phyloP scores from a whole-genome alignment of 2,329 filamentous ascomycete species.

The Fusarium siculi region DNA sequence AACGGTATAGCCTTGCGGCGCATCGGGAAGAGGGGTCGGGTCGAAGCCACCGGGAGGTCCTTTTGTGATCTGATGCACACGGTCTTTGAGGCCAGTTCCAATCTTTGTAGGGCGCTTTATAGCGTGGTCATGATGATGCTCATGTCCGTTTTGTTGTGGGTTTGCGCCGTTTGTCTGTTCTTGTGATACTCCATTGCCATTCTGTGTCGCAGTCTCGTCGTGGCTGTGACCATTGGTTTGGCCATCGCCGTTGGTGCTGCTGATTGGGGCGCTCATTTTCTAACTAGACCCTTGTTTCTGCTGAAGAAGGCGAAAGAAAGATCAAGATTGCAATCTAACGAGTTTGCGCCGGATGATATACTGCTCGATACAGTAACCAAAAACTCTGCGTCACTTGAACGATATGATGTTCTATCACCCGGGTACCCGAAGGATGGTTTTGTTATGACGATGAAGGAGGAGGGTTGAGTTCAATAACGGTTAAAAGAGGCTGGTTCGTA shows the following conservation, averaged over 20 bases:
- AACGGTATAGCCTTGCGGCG: slow-evolving; percentile 82
- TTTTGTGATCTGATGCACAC: slow-evolving; percentile 42
- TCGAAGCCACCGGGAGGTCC: slow-evolving; percentile 82
- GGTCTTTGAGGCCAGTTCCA: slow-evolving; percentile 40
- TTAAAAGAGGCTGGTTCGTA: slow-evolving; percentile 30
- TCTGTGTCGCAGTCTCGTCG: slow-evolving; percentile 2
- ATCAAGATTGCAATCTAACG: not conserved
- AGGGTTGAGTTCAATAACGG: slow-evolving; percentile 13
- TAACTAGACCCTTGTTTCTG: slow-evolving; percentile 1
- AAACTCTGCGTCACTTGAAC: slow-evolving; percentile 7
- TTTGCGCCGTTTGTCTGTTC: slow-evolving; percentile 1
- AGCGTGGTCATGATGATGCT: slow-evolving; percentile 17
- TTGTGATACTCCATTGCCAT: slow-evolving; percentile 7
- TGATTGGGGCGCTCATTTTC: slow-evolving; percentile 32
- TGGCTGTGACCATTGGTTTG: slow-evolving; percentile 24
- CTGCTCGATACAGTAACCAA: not conserved
- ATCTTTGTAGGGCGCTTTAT: slow-evolving; percentile 15
- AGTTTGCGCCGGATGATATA: slow-evolving; percentile 18
- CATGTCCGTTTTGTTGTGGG: slow-evolving; percentile 2
- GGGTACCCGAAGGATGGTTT: not conserved
- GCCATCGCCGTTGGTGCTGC: slow-evolving; percentile 7
- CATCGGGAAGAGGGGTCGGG: slow-evolving; percentile 77
- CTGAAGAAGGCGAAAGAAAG: slow-evolving; percentile 1
- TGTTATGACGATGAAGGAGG: slow-evolving; percentile 1
- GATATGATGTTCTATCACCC: not conserved